Conservation (phyloP, 345 rosid species). For the Passiflora organensis region DNA sequence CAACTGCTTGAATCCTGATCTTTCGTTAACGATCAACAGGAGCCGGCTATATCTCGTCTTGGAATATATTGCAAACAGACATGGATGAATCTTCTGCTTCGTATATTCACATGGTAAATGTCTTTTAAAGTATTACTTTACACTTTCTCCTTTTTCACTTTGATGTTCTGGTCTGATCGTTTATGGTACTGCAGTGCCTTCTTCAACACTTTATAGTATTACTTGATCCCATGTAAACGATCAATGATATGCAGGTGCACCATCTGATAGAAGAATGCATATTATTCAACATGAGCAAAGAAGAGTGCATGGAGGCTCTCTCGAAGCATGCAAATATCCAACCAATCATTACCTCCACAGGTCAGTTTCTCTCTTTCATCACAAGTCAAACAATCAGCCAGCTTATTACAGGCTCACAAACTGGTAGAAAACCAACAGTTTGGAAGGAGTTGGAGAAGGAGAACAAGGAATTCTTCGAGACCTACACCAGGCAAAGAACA, state of each 20-base stretch:
- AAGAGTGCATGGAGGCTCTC: conserved; percentile 93
- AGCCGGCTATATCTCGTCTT: not conserved
- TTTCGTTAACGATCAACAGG: too few species aligned
- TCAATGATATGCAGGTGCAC: conserved; percentile 54
- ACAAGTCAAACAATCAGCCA: too few species aligned
- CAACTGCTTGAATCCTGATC: not conserved
- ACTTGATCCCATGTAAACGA: too few species aligned
- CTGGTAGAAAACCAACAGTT: conserved; percentile 33
- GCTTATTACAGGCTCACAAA: too few species aligned
- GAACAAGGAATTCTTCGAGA: conserved; percentile 87
- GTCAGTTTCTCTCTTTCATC: conserved; percentile 20
- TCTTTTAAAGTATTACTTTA: too few species aligned
- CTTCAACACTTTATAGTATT: too few species aligned
- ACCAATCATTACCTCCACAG: conserved; percentile 85
- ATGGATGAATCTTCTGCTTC: conserved; percentile 19
- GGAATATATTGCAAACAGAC: not conserved
- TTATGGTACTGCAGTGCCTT: too few species aligned
- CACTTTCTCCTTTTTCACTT: too few species aligned
- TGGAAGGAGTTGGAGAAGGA: conserved; percentile 92
- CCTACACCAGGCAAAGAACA: conserved; percentile 38
- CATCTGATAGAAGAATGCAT: conserved; percentile 87
- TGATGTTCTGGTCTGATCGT: too few species aligned
- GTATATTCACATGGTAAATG: conserved; percentile 26
- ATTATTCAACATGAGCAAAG: conserved; percentile 76
- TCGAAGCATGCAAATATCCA: conserved; percentile 77